A percentile compares a stretch with the other conserved stretches of the same genome.
phyloP scores from a whole-genome alignment of 768 basidiomycete species.

The Exsudoporus frostii region DNA sequence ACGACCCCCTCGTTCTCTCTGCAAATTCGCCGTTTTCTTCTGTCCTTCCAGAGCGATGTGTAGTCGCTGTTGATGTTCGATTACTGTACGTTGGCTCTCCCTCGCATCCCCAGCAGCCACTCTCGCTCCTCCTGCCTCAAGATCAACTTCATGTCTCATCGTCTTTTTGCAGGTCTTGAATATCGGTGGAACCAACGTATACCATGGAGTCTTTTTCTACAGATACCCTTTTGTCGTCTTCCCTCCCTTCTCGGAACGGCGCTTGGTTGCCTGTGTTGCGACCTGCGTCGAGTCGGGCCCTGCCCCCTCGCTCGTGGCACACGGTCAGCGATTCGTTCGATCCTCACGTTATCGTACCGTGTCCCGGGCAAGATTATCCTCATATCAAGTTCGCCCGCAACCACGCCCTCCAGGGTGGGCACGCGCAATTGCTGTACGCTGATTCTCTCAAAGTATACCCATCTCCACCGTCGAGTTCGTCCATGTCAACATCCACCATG shows the following conservation, averaged over 20 bases:
- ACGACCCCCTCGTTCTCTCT: constrained; percentile 8
- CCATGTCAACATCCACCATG: constrained; percentile 23
- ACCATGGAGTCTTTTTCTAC: constrained; percentile 31
- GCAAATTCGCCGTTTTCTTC: constrained; percentile 6
- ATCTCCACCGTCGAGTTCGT: constrained; percentile 29
- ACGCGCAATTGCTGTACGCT: constrained; percentile 13
- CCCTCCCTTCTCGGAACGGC: constrained; percentile 9
- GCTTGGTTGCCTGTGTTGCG: constrained; percentile 14
- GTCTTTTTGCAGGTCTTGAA: constrained; percentile 29
- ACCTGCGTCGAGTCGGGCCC: constrained; percentile 16
- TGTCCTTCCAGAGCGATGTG: constrained; percentile 20
- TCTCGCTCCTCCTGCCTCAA: background rate
- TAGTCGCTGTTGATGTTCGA: constrained; percentile 24
- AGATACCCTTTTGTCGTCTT: constrained; percentile 27
- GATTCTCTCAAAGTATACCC: constrained; percentile 24
- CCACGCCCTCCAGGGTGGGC: constrained; percentile 11
- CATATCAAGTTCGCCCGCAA: constrained; percentile 15
- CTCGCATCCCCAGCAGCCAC: too few species aligned
- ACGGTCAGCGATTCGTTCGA: constrained; percentile 20
- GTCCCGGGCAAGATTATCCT: constrained; percentile 11
- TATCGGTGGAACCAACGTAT: constrained; percentile 31
- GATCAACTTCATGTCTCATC: background rate
- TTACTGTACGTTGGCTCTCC: constrained; percentile 14
- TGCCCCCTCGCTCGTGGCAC: constrained; percentile 18
- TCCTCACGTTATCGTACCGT: constrained; percentile 21